Percentiles rank a stretch among this genome's conserved stretches.
Conservation (phyloP, 2,329 filamentous ascomycete species). For the Alternaria angustiovoidea region DNA sequence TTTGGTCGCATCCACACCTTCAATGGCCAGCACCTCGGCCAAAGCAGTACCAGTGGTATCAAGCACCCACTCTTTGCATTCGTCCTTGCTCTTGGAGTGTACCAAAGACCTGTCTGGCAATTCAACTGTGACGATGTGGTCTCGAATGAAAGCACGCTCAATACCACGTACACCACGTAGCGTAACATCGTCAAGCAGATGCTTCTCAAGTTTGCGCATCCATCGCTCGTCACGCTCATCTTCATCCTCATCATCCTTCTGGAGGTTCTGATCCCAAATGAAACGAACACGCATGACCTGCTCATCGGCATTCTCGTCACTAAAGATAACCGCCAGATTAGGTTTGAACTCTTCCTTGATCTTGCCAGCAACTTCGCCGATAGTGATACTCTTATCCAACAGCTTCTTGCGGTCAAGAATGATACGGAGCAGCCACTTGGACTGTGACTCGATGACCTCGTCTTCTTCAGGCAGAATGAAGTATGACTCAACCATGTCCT, state of each 20-base stretch:
- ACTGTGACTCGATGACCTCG: conserved; percentile 70
- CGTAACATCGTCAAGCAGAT: conserved; percentile 89
- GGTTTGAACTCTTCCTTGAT: conserved; percentile 86
- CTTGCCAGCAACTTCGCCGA: conserved; percentile 86
- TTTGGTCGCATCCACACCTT: conserved; percentile 84
- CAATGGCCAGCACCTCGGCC: conserved; percentile 81
- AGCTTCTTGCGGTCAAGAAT: conserved; percentile 92
- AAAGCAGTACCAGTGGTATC: conserved; percentile 93
- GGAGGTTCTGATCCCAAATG: conserved; percentile 64
- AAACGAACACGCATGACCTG: conserved; percentile 93
- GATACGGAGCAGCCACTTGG: conserved; percentile 93
- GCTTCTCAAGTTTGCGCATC: conserved; percentile 87
- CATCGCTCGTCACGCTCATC: conserved; percentile 77
- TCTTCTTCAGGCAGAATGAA: conserved; percentile 88
- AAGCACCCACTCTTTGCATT: conserved; percentile 92
- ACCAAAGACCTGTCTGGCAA: conserved; percentile 78
- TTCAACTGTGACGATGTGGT: conserved; percentile 54
- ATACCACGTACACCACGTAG: conserved; percentile 90
- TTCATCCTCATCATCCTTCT: conserved; percentile 76
- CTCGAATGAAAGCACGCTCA: conserved; percentile 89
- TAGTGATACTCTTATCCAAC: conserved; percentile 90
- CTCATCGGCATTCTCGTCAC: conserved; percentile 96
- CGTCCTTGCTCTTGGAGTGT: conserved; percentile 74
- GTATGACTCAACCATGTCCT: conserved; percentile 95
- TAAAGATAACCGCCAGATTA: conserved; percentile 88